Evolutionary conservation across 805 yeast species (phyloP).

Genomic region (Torulaspora indica): DNA sequence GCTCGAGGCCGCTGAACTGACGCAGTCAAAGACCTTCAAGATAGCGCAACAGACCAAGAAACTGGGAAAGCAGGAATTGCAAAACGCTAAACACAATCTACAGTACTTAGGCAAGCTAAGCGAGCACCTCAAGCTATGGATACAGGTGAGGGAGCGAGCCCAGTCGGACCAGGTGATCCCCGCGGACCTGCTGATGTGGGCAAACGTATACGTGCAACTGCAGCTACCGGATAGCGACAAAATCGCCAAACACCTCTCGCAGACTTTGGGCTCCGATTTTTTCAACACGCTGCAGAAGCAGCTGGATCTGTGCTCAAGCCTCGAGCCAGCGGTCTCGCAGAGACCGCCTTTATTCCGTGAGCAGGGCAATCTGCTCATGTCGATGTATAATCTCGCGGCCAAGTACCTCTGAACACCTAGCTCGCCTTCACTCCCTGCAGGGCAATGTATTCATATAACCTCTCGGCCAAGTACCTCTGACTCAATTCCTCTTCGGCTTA

Average conservation of each 20-base stretch:
- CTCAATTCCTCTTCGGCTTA: constrained; percentile 56
- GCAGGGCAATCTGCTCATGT: constrained; percentile 30
- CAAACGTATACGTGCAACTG: constrained; percentile 27
- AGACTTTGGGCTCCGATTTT: constrained; percentile 14
- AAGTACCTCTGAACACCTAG: constrained; percentile 9
- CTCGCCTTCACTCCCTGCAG: constrained; percentile 27
- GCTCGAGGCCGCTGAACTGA: constrained; percentile 18
- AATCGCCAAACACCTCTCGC: constrained; percentile 16
- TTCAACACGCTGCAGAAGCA: constrained; percentile 9
- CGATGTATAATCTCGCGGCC: constrained; percentile 17
- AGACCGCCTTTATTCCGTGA: constrained; percentile 28
- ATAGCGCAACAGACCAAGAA: constrained; percentile 24
- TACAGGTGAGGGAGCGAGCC: constrained; percentile 16
- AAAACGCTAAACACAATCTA: constrained; percentile 21
- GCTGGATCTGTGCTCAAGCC: constrained; percentile 8
- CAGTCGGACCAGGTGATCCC: constrained; percentile 12
- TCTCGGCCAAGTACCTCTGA: constrained; percentile 7
- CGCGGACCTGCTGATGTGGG: constrained; percentile 26
- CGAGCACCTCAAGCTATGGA: constrained; percentile 22
- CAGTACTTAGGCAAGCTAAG: constrained; percentile 19
- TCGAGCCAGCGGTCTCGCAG: constrained; percentile 4
- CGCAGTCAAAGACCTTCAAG: constrained; percentile 32
- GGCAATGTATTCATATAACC: constrained; percentile 27
- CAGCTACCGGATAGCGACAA: constrained; percentile 25
- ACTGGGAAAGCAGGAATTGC: constrained; percentile 21